Conservation (phyloP, 768 basidiomycete species). For the Hortiboletus flavorubellus region DNA sequence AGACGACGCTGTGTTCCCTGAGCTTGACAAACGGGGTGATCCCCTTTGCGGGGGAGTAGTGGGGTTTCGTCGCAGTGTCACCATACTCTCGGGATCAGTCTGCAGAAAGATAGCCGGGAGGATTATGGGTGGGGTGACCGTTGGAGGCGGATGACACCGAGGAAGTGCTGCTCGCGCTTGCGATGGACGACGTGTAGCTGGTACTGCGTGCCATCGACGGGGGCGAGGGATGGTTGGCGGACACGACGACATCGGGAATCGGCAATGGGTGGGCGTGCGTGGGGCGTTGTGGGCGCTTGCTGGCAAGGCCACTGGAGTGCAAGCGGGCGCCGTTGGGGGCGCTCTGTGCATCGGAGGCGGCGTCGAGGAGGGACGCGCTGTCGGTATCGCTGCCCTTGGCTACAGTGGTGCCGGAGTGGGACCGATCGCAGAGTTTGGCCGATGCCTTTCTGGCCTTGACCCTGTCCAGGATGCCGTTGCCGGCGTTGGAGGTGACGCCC, state of each 20-base stretch:
- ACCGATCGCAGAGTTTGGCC: too few relatives aligned
- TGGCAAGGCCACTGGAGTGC: constrained; percentile 15
- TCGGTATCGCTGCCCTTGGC: constrained; percentile 25
- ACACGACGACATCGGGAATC: constrained; percentile 30
- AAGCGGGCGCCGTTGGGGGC: constrained; percentile 25
- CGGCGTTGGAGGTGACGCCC: constrained; percentile 42
- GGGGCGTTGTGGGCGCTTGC: neutral
- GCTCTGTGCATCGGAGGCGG: constrained; percentile 27
- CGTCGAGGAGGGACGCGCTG: constrained; percentile 24
- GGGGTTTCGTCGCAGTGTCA: neutral
- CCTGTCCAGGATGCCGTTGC: constrained; percentile 41
- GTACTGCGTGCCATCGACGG: constrained; percentile 13
- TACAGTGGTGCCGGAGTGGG: neutral
- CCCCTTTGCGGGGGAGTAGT: constrained; percentile 48
- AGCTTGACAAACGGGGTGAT: constrained; percentile 58
- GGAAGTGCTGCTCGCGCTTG: constrained; percentile 20
- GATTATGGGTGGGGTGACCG: neutral
- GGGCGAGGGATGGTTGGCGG: constrained; percentile 17
- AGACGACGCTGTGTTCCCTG: constrained; percentile 60
- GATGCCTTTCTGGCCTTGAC: constrained; percentile 30
- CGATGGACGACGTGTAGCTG: constrained; percentile 22
- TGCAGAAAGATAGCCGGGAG: constrained; percentile 24
- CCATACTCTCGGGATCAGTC: constrained; percentile 22
- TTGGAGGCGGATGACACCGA: constrained; percentile 18
- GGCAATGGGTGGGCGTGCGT: constrained; percentile 1